These are phyloP conservation scores for Paracoccidioides lutzii DNA, from an alignment of 2,329 filamentous ascomycete genomes.

Conservation along the genomic window DNA sequence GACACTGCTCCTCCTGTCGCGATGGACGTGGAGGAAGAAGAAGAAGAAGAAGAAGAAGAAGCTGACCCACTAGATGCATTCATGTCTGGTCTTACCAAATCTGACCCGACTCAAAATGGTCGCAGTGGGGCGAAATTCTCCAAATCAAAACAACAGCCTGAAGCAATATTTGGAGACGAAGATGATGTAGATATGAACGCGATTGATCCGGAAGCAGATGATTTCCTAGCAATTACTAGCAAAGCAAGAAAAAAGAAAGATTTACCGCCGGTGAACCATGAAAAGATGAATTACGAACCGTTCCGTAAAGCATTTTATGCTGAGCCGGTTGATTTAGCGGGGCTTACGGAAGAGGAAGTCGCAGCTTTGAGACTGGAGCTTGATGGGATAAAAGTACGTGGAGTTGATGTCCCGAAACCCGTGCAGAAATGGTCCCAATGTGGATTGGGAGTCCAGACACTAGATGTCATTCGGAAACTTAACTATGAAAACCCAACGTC, in stretches of 20 bases:
- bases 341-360: conserved; percentile 75
- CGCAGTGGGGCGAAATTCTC: conserved; percentile 21
- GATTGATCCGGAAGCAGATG: conserved; percentile 49
- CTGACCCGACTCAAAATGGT: conserved; percentile 32
- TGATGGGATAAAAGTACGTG: conserved; percentile 88
- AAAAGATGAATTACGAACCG: conserved; percentile 68
- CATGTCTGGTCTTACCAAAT: conserved; percentile 59
- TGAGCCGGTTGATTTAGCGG: conserved; percentile 69
- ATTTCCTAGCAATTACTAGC: conserved; percentile 48
- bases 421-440: conserved; percentile 96
- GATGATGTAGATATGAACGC: conserved; percentile 57
- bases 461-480: conserved; percentile 70
- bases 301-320: conserved; percentile 94
- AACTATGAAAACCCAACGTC: conserved; percentile 82
- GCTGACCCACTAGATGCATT: conserved; percentile 92
- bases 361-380: conserved; percentile 71
- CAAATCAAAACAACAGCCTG: conserved; percentile 51
- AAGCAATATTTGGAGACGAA: conserved; percentile 76
- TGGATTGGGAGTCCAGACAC: conserved; percentile 70
- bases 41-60: conserved; percentile 46
- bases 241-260: conserved; percentile 86
- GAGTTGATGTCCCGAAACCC: conserved; percentile 78
- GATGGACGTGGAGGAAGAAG: conserved; percentile 41
- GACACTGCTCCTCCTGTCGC: conserved; percentile 23
- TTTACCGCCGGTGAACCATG: conserved; percentile 75